phyloP scores from a whole-genome alignment of 176 grass and related monocot species.

The Aegilops bicornis region DNA sequence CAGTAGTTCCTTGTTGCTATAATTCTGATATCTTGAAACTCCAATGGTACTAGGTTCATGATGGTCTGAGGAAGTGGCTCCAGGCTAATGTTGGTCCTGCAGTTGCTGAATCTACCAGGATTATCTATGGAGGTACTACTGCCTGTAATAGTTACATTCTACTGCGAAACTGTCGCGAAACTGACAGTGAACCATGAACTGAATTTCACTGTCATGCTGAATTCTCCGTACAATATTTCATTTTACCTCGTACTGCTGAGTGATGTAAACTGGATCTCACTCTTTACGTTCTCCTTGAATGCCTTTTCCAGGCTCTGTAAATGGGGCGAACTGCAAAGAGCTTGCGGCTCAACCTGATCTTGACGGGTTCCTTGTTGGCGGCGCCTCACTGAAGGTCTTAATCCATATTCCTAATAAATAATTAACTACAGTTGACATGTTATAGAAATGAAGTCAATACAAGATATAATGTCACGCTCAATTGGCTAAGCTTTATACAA shows the following conservation, averaged over 20 bases:
- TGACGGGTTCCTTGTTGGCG: slow-evolving; percentile 82
- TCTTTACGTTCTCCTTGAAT: not conserved
- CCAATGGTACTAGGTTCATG: slow-evolving; percentile 55
- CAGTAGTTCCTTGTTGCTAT: not conserved
- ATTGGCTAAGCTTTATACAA: not conserved
- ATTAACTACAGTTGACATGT: too few species aligned
- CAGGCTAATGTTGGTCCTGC: slow-evolving; percentile 53
- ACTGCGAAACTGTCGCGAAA: not conserved
- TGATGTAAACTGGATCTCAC: slow-evolving; percentile 9
- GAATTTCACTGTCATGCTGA: not conserved
- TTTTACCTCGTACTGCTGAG: not conserved
- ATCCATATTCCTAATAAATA: too few species aligned
- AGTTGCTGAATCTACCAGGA: slow-evolving; percentile 74
- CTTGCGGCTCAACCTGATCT: slow-evolving; percentile 58
- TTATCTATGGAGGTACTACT: slow-evolving; percentile 80
- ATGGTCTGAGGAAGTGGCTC: slow-evolving; percentile 75
- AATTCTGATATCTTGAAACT: not conserved
- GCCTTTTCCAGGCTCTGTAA: slow-evolving; percentile 66
- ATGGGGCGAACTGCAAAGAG: slow-evolving; percentile 68
- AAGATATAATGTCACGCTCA: not conserved
- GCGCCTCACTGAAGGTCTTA: slow-evolving; percentile 76
- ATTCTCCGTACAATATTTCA: not conserved
- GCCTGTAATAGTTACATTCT: slow-evolving; percentile 1
- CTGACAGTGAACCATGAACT: not conserved
- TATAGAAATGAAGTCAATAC: not conserved